phyloP scores from a whole-genome alignment of 768 basidiomycete genomes.

The Mycena galericulata region DNA sequence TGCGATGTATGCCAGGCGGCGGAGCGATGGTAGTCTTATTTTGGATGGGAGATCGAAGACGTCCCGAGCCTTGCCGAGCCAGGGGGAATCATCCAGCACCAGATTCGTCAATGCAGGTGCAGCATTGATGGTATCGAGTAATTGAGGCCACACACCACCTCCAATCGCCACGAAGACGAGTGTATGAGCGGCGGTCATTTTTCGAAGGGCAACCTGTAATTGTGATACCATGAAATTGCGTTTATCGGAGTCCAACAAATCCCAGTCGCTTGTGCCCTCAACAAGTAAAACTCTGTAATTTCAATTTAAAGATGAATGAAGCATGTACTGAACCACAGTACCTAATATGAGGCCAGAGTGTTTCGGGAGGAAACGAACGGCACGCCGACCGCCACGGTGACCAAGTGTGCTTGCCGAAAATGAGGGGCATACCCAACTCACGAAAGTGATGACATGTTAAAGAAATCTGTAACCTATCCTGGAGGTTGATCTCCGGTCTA shows the following conservation, averaged over 20 bases:
- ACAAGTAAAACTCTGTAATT: neutral
- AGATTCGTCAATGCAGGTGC: neutral
- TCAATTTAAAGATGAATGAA: no score
- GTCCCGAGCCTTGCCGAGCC: neutral
- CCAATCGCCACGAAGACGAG: neutral
- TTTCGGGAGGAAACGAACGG: neutral
- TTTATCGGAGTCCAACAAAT: neutral
- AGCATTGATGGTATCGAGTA: neutral
- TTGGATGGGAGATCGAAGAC: neutral
- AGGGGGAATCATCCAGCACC: neutral
- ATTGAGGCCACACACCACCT: neutral
- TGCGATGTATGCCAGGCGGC: neutral
- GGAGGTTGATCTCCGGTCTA: neutral
- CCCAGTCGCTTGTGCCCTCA: neutral
- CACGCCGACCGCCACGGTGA: neutral
- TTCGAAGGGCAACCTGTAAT: neutral
- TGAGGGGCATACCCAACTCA: neutral
- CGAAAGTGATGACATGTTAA: neutral
- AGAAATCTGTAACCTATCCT: neutral
- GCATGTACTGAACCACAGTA: neutral
- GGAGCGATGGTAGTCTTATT: neutral
- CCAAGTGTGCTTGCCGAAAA: slow-evolving; percentile 4
- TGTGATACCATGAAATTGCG: neutral
- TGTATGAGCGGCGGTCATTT: neutral
- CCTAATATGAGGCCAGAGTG: slow-evolving; percentile 4